A percentile compares a stretch with the other conserved stretches of the same genome.
These are phyloP conservation scores for Phytopythium boreale DNA, from an alignment of 352 stramenopile species.

Conservation along the genomic window DNA sequence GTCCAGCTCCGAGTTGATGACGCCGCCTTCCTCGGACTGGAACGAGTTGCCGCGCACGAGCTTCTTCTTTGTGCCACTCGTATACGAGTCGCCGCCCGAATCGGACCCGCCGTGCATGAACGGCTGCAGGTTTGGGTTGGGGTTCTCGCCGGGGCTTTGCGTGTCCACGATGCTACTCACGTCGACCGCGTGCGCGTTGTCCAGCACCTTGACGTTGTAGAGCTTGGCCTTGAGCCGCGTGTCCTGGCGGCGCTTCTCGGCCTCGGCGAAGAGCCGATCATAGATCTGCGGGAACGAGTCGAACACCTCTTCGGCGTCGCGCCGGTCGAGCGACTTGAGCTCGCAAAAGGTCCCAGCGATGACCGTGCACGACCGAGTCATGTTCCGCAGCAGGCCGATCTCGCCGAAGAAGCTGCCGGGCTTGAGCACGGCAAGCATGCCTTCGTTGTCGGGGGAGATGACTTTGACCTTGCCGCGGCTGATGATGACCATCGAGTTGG, in stretches of 20 bases:
- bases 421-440: conserved; percentile 51
- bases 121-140: conserved; percentile 22
- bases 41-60: conserved; percentile 33
- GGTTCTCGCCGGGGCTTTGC: conserved; percentile 14
- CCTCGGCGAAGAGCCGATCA: conserved; percentile 52
- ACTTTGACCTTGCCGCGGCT: conserved; percentile 62
- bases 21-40: conserved; percentile 35
- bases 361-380: conserved; percentile 53
- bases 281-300: conserved; percentile 57
- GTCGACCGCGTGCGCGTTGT: conserved; percentile 58
- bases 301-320: conserved; percentile 55
- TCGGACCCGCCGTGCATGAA: conserved; percentile 35
- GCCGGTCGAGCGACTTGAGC: conserved; percentile 45
- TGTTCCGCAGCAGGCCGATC: conserved; percentile 54
- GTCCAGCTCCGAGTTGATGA: conserved; percentile 46
- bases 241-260: conserved; percentile 46
- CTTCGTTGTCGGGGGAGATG: conserved; percentile 48
- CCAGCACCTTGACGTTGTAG: conserved; percentile 64
- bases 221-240: conserved; percentile 42
- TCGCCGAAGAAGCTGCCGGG: conserved; percentile 64
- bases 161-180: conserved; percentile 50
- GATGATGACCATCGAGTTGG: conserved; percentile 64
- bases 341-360: conserved; percentile 60
- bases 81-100: conserved; percentile 9
- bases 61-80: conserved; percentile 14